Percentiles rank a stretch among this genome's conserved stretches.
Conservation (phyloP, 2,329 filamentous ascomycete genomes). For the Xylariaceae sp. region DNA sequence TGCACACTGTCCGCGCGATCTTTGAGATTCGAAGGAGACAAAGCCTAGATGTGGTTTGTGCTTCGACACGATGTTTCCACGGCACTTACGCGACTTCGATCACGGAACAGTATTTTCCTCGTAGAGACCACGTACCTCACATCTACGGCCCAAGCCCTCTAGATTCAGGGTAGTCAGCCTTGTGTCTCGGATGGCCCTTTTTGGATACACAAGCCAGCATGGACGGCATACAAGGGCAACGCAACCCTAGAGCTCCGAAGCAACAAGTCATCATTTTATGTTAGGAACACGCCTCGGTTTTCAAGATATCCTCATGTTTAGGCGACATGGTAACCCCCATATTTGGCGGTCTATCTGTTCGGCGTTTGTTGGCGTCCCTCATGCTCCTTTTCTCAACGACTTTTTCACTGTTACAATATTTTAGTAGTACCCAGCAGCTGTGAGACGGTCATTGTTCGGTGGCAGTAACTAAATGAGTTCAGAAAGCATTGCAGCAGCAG, state of each 20-base stretch:
- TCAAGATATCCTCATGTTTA: slow-evolving; percentile 9
- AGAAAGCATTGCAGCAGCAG: slow-evolving; percentile 18
- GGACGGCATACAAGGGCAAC: slow-evolving; percentile 1
- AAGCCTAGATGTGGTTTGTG: neutral
- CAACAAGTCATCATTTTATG: slow-evolving; percentile 1
- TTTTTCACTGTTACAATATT: slow-evolving; percentile 22
- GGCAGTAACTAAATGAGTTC: slow-evolving; percentile 25
- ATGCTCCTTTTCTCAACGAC: slow-evolving; percentile 20
- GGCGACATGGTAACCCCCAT: slow-evolving; percentile 12
- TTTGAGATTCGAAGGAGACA: slow-evolving; percentile 1
- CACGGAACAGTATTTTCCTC: neutral
- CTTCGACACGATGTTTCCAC: slow-evolving; percentile 1
- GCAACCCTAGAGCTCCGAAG: neutral
- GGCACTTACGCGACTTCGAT: slow-evolving; percentile 7
- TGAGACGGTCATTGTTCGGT: slow-evolving; percentile 3
- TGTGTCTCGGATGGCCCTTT: neutral
- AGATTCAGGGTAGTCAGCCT: slow-evolving; percentile 19
- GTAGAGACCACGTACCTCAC: too few species aligned
- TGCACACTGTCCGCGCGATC: neutral
- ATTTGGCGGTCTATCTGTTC: slow-evolving; percentile 9
- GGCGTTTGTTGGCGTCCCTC: slow-evolving; percentile 24
- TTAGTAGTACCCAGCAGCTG: slow-evolving; percentile 21
- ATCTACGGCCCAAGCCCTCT: neutral
- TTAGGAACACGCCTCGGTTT: neutral
- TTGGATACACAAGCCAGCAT: slow-evolving; percentile 20